Conservation (phyloP, 305 asterid species). For the Solanum aculeatissimum region DNA sequence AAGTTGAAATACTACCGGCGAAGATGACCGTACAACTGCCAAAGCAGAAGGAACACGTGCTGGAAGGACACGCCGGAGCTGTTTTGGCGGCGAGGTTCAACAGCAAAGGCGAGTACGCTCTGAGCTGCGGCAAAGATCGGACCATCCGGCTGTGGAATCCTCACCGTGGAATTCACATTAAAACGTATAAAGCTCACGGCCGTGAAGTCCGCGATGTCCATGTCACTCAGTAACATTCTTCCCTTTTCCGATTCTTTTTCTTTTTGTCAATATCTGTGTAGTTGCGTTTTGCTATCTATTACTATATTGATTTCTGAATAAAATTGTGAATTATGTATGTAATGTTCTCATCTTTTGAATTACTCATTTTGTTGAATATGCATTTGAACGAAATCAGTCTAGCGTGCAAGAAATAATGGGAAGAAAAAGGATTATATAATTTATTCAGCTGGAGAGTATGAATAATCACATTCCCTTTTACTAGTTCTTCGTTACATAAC, state of each 20-base stretch:
- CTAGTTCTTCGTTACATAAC: not conserved
- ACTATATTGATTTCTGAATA: not conserved
- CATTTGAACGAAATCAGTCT: not conserved
- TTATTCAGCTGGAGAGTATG: not conserved
- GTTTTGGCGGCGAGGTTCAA: constrained; percentile 89
- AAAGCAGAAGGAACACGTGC: constrained; percentile 50
- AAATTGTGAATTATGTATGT: not conserved
- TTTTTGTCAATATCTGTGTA: not conserved
- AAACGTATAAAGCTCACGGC: constrained; percentile 88
- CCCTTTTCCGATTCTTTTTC: not conserved
- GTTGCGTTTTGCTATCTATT: not conserved
- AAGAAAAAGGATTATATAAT: not conserved
- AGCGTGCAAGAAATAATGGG: not conserved
- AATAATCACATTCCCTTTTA: not conserved
- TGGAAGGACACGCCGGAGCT: constrained; percentile 88
- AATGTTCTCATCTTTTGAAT: not conserved
- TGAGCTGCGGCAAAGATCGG: constrained; percentile 93
- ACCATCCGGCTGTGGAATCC: constrained; percentile 95
- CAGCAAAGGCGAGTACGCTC: constrained; percentile 72
- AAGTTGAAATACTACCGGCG: not conserved
- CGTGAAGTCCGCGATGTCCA: constrained; percentile 93
- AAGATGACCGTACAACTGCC: constrained; percentile 43
- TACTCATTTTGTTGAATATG: not conserved
- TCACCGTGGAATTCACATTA: constrained; percentile 78
- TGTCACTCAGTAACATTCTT: constrained; percentile 41